Conservation (phyloP, 352 stramenopile genomes). For the Phytopythium cucurbitacearum region DNA sequence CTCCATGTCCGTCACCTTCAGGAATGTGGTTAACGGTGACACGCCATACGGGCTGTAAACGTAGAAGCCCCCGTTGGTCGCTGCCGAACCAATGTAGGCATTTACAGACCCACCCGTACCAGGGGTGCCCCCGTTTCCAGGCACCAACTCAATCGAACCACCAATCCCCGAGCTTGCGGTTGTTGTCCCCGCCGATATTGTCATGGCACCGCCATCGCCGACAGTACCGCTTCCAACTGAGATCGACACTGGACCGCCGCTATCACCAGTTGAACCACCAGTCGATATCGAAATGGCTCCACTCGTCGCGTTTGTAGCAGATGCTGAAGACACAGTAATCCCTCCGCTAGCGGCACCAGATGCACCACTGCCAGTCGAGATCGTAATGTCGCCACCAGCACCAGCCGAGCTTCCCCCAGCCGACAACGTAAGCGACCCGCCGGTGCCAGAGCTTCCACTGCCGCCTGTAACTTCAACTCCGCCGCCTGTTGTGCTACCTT, state of each 20-base stretch:
- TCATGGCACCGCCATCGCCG: conserved; percentile 28
- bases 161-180: conserved; percentile 21
- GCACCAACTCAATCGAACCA: conserved; percentile 34
- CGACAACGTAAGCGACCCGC: conserved; percentile 6
- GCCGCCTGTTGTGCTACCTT: conserved; percentile 10
- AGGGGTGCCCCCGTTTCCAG: conserved; percentile 21
- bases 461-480: conserved; percentile 10
- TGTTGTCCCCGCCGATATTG: conserved; percentile 38
- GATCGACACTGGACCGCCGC: conserved; percentile 30
- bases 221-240: conserved; percentile 29
- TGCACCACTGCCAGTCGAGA: conserved; percentile 20
- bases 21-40: conserved; percentile 19
- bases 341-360: conserved; percentile 26
- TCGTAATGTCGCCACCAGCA: conserved; percentile 17
- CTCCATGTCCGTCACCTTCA: conserved; percentile 28
- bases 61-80: conserved; percentile 28
- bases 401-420: conserved; percentile 20
- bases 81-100: conserved; percentile 18
- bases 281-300: conserved; percentile 29
- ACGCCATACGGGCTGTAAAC: conserved; percentile 28
- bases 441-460: conserved; percentile 7
- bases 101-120: conserved; percentile 45
- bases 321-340: conserved; percentile 30
- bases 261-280: conserved; percentile 19
- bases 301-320: conserved; percentile 23